Conservation (phyloP, 164 flowering plant genomes). For the Dillenia suffruticosa region DNA sequence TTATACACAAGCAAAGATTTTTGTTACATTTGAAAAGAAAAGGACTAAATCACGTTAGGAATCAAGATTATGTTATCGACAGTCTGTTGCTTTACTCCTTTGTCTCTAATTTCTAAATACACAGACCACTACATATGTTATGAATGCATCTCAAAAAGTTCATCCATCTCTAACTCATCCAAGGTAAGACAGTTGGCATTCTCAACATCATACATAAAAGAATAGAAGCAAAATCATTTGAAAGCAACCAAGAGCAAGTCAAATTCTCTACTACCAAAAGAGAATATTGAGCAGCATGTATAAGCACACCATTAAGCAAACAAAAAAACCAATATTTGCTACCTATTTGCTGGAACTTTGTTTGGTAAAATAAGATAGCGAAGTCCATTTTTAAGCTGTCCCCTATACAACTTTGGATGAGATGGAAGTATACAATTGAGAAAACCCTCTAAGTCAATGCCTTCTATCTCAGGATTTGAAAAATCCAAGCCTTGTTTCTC, state of each 20-base stretch:
- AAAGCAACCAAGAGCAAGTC: not conserved
- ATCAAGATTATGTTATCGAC: too few relatives aligned
- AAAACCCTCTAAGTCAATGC: conserved; percentile 49
- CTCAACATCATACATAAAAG: too few relatives aligned
- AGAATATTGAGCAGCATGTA: not conserved
- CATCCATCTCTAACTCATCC: too few relatives aligned
- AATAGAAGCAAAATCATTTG: too few relatives aligned
- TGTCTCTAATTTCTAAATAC: too few relatives aligned
- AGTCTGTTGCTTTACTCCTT: too few relatives aligned
- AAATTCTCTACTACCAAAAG: not conserved
- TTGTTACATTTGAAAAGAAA: too few relatives aligned
- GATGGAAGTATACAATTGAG: conserved; percentile 69
- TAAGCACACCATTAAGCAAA: not conserved
- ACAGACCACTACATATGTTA: too few relatives aligned
- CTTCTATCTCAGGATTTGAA: conserved; percentile 42
- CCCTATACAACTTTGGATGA: conserved; percentile 87
- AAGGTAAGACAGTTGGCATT: too few relatives aligned
- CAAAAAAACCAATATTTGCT: conserved; percentile 9
- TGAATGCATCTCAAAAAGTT: too few relatives aligned
- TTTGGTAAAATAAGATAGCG: conserved; percentile 91
- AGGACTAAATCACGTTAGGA: too few relatives aligned
- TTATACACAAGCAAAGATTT: too few relatives aligned
- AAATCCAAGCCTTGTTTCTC: conserved; percentile 57
- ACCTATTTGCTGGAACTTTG: conserved; percentile 96
- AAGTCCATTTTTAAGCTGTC: conserved; percentile 88